These are phyloP conservation scores for Penicillium canescens DNA, from an alignment of 495 filamentous ascomycete species.

Conservation along the genomic window DNA sequence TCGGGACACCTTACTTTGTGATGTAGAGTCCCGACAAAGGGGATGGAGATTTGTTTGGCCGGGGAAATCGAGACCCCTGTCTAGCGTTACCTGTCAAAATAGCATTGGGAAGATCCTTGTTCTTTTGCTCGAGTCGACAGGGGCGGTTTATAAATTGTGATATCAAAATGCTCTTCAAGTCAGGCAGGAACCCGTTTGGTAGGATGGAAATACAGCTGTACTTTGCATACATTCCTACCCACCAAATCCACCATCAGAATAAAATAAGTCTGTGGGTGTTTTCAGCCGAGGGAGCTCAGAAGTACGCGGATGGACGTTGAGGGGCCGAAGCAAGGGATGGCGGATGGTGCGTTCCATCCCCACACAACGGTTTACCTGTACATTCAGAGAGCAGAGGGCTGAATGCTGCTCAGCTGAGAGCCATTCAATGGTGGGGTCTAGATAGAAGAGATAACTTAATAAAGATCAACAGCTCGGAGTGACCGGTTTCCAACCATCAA, in stretches of 20 bases:
- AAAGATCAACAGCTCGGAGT: background rate
- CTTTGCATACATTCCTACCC: background rate
- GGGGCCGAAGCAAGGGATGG: slow-evolving; percentile 1
- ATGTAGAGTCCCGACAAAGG: background rate
- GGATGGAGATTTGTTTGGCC: background rate
- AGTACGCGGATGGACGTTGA: background rate
- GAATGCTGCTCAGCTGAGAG: no score
- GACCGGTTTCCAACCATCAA: background rate
- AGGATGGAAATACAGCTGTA: background rate
- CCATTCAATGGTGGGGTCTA: no score
- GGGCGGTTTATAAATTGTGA: background rate
- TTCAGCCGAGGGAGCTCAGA: background rate
- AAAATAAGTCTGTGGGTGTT: background rate
- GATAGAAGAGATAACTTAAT: no score
- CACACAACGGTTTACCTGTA: background rate
- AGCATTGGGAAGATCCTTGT: background rate
- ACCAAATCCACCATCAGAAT: no score
- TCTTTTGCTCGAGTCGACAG: background rate
- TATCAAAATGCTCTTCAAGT: background rate
- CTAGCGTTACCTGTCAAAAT: slow-evolving; percentile 8
- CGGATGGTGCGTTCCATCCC: background rate
- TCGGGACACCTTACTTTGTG: slow-evolving; percentile 15
- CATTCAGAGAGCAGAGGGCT: background rate
- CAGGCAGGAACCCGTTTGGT: background rate
- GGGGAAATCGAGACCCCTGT: slow-evolving; percentile 2